phyloP scores from a whole-genome alignment of 441 rosid genomes.

The Dalechampia spathulata region DNA sequence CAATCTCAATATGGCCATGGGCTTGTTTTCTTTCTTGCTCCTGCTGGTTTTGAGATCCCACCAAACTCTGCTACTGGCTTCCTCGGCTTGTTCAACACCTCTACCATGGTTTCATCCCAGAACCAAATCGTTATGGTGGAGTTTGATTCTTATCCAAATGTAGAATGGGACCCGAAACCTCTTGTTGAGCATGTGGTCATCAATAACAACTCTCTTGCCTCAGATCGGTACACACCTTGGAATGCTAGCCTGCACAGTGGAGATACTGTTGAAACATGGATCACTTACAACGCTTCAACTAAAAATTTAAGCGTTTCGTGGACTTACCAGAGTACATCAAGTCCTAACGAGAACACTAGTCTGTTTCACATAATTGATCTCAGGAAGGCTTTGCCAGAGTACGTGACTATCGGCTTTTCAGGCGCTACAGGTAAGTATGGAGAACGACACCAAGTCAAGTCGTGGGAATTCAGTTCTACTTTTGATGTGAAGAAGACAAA shows the following conservation, averaged over 20 bases:
- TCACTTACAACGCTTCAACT: conserved; percentile 21
- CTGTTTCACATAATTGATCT: conserved; percentile 26
- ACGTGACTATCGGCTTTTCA: conserved; percentile 30
- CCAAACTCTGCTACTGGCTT: conserved; percentile 41
- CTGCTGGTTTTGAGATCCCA: conserved; percentile 32
- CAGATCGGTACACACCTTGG: conserved; percentile 22
- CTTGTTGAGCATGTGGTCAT: conserved; percentile 31
- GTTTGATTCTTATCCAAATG: conserved; percentile 32
- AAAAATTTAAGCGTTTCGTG: conserved; percentile 26
- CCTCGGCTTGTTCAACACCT: conserved; percentile 35
- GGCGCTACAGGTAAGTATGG: conserved; percentile 14
- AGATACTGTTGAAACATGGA: conserved; percentile 20
- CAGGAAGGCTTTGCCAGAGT: conserved; percentile 26
- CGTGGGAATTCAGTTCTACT: conserved; percentile 37
- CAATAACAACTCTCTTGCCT: conserved; percentile 26
- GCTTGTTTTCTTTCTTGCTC: conserved; percentile 44
- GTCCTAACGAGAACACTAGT: conserved; percentile 18
- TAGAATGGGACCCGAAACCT: conserved; percentile 40
- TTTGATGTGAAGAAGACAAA: conserved; percentile 11
- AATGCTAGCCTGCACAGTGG: conserved; percentile 22
- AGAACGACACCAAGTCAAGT: conserved; percentile 17
- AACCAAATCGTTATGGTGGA: conserved; percentile 35
- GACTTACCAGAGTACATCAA: conserved; percentile 14
- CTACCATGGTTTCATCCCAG: conserved; percentile 13
- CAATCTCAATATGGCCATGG: conserved; percentile 24